Base-by-base conservation (phyloP, 331 rosid species). In the Telfairia occidentalis region DNA sequence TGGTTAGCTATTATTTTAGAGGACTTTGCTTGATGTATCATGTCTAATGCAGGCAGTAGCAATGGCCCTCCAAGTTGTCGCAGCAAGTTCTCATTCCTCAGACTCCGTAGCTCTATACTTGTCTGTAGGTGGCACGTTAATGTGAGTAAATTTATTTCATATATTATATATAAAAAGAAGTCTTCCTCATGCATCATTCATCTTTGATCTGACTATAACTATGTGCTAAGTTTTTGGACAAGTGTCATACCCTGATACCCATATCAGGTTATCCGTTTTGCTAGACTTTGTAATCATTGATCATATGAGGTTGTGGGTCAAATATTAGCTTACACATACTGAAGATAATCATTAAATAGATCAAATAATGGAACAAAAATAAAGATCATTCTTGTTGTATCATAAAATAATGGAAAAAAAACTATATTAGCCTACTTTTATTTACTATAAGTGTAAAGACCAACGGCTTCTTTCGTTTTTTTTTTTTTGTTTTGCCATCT, bases 81-180 rank as follows among this genome's bases (percentile, higher is more conserved):
- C 90, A 28, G 92, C 91, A 74, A 93, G 86, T 83, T 63, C 81
- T 29, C 76, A 81, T 35, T 77, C 85, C 52, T 78, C 92, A 67
- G 74, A 60, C 9, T 43, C 82, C 57, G 91, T 89, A 78, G 83
- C 88, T n/a, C 34, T 86, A 78, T 91, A 86, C 81, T 82, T 91
- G 35, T 89, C 97, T 77, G 92, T 93, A 73, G 98, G 97, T 67
- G 96, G 98, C 88, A 93, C 88, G 88, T 82, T 93, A 63, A 52
- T 89, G 98, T 93, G 82, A 93, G 98, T 89, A 55, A 45, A 74
- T 29, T 77, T 78, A 72, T 12, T 77, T 78, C n/a, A 28, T 57
- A 34, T 71, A 65, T 75, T 80, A n/a, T 34, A 49, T 40, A 42
- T 21, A 73, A 23, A 63, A 75, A 80, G 21, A 73, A 16, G 1